These are phyloP conservation scores for Ustilago trichophora DNA, from an alignment of 1,284 basidiomycete genomes.

Conservation along the genomic window DNA sequence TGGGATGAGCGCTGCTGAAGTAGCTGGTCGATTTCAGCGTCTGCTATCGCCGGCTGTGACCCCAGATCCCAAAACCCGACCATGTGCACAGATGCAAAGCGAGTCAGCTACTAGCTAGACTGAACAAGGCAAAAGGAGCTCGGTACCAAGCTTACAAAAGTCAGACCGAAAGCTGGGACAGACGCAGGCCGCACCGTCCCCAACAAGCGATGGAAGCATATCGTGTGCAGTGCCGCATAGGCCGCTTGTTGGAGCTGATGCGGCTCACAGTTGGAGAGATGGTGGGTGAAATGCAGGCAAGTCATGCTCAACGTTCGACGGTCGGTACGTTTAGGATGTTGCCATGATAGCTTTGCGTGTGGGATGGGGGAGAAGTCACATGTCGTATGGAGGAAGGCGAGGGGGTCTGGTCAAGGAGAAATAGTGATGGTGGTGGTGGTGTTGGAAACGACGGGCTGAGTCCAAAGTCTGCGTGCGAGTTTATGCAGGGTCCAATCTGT, in stretches of 20 bases:
- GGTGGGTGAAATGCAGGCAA: slow-evolving; percentile 3
- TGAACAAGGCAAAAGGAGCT: neutral
- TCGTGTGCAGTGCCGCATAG: slow-evolving; percentile 22
- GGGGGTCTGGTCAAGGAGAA: too few relatives aligned
- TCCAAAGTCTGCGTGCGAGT: neutral
- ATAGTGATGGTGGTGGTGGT: neutral
- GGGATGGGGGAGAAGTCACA: neutral
- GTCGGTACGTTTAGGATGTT: too few relatives aligned
- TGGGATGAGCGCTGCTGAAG: slow-evolving; percentile 3
- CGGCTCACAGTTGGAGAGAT: neutral
- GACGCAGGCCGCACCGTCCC: slow-evolving; percentile 27
- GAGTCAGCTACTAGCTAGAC: too few relatives aligned
- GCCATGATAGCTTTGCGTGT: neutral
- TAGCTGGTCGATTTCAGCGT: slow-evolving; percentile 12
- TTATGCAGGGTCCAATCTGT: slow-evolving; percentile 25
- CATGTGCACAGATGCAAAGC: too few relatives aligned
- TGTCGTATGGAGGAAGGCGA: too few relatives aligned
- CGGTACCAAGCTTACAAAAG: slow-evolving; percentile 14
- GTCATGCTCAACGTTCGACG: too few relatives aligned
- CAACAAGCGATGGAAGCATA: slow-evolving; percentile 37
- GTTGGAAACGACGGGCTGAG: neutral
- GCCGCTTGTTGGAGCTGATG: slow-evolving; percentile 11
- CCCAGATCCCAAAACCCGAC: too few relatives aligned
- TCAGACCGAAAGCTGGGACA: slow-evolving; percentile 11
- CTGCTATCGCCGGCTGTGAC: slow-evolving; percentile 25